These are phyloP conservation scores for Bryum argenteum DNA, from an alignment of 225 moss, liverwort and hornwort genomes.

Conservation along the genomic window DNA sequence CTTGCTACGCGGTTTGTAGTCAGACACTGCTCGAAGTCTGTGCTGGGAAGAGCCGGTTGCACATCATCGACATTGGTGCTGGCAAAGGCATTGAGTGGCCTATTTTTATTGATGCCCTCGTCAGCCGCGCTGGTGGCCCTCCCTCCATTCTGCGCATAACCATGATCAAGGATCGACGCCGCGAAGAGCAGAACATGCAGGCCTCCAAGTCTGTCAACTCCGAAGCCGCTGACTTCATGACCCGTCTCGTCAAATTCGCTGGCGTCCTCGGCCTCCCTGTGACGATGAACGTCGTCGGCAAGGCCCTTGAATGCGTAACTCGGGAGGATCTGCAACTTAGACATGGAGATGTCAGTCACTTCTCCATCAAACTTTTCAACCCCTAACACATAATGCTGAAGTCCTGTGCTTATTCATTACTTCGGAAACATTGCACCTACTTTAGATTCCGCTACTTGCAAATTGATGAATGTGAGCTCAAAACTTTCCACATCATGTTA, in stretches of 20 bases:
- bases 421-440: too few species aligned
- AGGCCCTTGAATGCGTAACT: constrained; percentile 59
- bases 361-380: neutral
- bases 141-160: constrained; percentile 69
- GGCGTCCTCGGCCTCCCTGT: constrained; percentile 66
- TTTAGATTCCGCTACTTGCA: too few species aligned
- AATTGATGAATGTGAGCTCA: too few species aligned
- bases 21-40: constrained; percentile 65
- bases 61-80: constrained; percentile 77
- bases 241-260: constrained; percentile 69
- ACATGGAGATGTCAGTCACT: constrained; percentile 56
- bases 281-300: constrained; percentile 51
- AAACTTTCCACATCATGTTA: too few species aligned
- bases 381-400: neutral
- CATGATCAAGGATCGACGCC: constrained; percentile 56
- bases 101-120: constrained; percentile 77
- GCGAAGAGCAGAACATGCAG: constrained; percentile 20
- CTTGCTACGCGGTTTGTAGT: constrained; percentile 59
- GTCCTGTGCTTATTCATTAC: too few species aligned
- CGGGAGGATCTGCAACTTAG: constrained; percentile 56
- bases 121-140: constrained; percentile 65
- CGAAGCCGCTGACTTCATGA: constrained; percentile 50
- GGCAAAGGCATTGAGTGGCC: constrained; percentile 78
- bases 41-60: constrained; percentile 64
- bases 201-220: constrained; percentile 12